Evolutionary conservation across 345 rosid species (phyloP), one percentile per base, ranked within the genome.

Genomic region (Erodium maritimum): DNA sequence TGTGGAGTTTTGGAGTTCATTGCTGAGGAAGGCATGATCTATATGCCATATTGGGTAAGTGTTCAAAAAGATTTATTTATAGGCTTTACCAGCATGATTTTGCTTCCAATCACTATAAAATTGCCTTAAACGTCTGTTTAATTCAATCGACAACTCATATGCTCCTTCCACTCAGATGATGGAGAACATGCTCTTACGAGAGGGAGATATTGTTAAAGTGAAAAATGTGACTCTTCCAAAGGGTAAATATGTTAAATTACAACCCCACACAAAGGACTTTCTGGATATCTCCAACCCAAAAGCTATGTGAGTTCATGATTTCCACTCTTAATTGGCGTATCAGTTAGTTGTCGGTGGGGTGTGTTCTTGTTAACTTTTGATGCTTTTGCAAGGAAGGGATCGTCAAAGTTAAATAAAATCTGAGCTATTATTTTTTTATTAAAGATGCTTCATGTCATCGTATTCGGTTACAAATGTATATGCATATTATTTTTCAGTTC

Each of bases 1-100:
- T 93, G 99, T 85, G 97, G 99, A 37, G 97, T 93, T 63, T 79
- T 93, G 19, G 99, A 93, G 84, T 89, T 93, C 63, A 83, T 89
- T 67, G 97, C 99, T 21, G 97, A 93, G 75, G 99, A 93, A 80
- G 99, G 99, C 74, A 87, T 89, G 96, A 93, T 93, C 62, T 90
- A 90, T 69, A 90, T 93, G 99, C 99, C 99, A 48, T 93, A 89
- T 65, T 93, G 99, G 97, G 96, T 93, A 77, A 20, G 75, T 59
- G 48, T 22, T 67, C 17, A 42, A 42, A 10, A 2, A 12, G 48
- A 42, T 42, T 42, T 42, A 42, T 42, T 7, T 42, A 42, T 12
- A 42, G 48, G 14, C 48, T 7, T 42, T 42, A 9, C 48, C 17
- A 11, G 48, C 48, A 10, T 42, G 48, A 42, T 20, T 42, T 42